Evolutionary conservation across 2,329 filamentous ascomycete genomes (phyloP).

Genomic region (Alternaria burnsii): DNA sequence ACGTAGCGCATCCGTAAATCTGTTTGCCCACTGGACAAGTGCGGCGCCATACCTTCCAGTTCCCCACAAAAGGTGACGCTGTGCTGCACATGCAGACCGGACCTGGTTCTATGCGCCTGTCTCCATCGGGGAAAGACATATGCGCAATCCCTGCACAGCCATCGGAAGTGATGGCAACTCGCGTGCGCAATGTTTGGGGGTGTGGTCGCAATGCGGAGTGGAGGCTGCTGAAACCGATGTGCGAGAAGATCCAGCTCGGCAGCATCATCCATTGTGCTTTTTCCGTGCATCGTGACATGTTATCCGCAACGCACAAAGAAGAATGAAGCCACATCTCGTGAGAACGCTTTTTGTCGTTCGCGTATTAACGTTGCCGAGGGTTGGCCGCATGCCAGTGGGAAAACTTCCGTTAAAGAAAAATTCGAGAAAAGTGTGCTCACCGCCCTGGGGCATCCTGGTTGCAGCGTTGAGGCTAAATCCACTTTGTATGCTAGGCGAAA

Average conservation of each 20-base stretch:
- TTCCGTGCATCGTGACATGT: background rate
- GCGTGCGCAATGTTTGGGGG: slow-evolving; percentile 42
- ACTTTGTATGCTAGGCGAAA: slow-evolving; percentile 35
- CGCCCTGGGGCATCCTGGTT: slow-evolving; percentile 37
- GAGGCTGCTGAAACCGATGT: slow-evolving; percentile 38
- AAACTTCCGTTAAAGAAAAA: slow-evolving; percentile 30
- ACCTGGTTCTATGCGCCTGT: slow-evolving; percentile 30
- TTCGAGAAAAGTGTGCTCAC: slow-evolving; percentile 40
- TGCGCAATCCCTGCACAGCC: slow-evolving; percentile 36
- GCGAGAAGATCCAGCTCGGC: slow-evolving; percentile 23
- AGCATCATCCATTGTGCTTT: slow-evolving; percentile 5
- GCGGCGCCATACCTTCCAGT: slow-evolving; percentile 34
- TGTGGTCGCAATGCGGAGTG: slow-evolving; percentile 18
- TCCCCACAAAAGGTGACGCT: slow-evolving; percentile 50
- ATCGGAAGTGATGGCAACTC: slow-evolving; percentile 37
- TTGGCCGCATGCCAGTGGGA: slow-evolving; percentile 22
- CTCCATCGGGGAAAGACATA: slow-evolving; percentile 30
- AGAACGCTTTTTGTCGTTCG: slow-evolving; percentile 10
- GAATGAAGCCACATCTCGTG: background rate
- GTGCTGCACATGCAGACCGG: slow-evolving; percentile 31
- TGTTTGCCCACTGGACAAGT: slow-evolving; percentile 31
- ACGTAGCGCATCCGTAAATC: slow-evolving; percentile 41
- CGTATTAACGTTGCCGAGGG: slow-evolving; percentile 24
- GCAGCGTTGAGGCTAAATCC: slow-evolving; percentile 43
- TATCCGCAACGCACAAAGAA: background rate